Evolutionary conservation across 163 green algal genomes (phyloP).

Genomic region (Chlorella variabilis): DNA sequence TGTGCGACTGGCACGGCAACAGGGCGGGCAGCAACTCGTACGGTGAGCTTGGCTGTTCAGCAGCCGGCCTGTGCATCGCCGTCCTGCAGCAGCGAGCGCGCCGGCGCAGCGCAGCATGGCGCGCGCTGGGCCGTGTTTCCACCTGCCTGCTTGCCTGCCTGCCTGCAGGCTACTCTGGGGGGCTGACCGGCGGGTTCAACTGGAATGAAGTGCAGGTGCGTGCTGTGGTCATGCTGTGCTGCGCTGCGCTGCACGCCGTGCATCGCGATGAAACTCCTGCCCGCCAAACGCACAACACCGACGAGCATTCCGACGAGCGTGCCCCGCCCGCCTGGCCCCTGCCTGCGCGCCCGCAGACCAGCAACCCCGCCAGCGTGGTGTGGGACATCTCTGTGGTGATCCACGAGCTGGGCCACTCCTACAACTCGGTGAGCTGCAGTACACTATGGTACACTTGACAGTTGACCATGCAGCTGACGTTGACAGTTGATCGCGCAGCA

Average conservation of each 20-base stretch:
- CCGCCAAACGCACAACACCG: background rate
- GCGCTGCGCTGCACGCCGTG: no score
- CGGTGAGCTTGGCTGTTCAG: background rate
- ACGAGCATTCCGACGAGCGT: background rate
- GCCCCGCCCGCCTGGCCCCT: background rate
- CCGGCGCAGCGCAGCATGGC: no score
- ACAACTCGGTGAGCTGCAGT: background rate
- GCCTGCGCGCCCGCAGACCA: background rate
- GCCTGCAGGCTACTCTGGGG: background rate
- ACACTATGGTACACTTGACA: background rate
- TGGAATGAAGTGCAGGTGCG: background rate
- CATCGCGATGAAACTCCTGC: no score
- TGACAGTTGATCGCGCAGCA: no score
- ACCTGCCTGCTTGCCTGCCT: no score
- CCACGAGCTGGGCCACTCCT: background rate
- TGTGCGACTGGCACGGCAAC: background rate
- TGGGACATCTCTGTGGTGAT: constrained; percentile 1
- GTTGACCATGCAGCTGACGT: no score
- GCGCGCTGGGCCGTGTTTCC: no score
- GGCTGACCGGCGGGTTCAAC: background rate
- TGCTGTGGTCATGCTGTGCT: no score
- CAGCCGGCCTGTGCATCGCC: no score
- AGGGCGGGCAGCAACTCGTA: background rate
- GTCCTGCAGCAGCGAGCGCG: no score
- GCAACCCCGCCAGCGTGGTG: constrained; percentile 11